A percentile compares a stretch with the other conserved stretches of the same genome.
Conservation (phyloP, 1,139 yeast genomes). For the Yamadazyma pseudoaaseri region DNA sequence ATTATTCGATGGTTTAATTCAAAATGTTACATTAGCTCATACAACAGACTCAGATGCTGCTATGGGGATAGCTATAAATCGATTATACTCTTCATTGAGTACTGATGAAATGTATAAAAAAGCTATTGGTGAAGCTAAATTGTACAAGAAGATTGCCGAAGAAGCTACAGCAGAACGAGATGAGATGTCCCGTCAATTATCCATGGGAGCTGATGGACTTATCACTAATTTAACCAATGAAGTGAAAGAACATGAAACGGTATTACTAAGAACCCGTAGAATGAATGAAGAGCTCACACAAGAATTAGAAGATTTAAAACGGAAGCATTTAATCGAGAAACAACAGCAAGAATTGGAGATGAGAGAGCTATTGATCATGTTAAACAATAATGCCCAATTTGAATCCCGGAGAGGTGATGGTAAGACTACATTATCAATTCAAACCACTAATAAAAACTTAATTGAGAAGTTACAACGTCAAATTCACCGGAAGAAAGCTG, state of each 20-base stretch:
- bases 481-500: constrained; percentile 61
- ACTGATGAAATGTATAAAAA: constrained; percentile 89
- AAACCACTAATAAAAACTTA: constrained; percentile 44
- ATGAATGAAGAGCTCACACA: constrained; percentile 60
- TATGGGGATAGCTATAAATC: constrained; percentile 79
- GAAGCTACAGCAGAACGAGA: constrained; percentile 87
- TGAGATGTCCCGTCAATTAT: constrained; percentile 67
- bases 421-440: constrained; percentile 38
- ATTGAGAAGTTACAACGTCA: constrained; percentile 55
- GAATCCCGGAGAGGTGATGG: constrained; percentile 30
- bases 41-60: constrained; percentile 71
- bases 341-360: constrained; percentile 87
- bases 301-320: constrained; percentile 71
- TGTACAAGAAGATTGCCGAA: constrained; percentile 64
- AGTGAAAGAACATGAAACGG: constrained; percentile 68
- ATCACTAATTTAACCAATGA: constrained; percentile 71
- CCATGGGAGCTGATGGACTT: constrained; percentile 82
- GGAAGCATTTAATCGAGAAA: constrained; percentile 69
- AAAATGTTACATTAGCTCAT: constrained; percentile 71
- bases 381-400: constrained; percentile 43
- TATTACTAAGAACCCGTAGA: constrained; percentile 65
- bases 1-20: constrained; percentile 78
- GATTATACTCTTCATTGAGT: constrained; percentile 72
- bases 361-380: constrained; percentile 76
- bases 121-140: constrained; percentile 73